Base-by-base conservation (phyloP, 164 flowering plant genomes). In the Dillenia suffruticosa region DNA sequence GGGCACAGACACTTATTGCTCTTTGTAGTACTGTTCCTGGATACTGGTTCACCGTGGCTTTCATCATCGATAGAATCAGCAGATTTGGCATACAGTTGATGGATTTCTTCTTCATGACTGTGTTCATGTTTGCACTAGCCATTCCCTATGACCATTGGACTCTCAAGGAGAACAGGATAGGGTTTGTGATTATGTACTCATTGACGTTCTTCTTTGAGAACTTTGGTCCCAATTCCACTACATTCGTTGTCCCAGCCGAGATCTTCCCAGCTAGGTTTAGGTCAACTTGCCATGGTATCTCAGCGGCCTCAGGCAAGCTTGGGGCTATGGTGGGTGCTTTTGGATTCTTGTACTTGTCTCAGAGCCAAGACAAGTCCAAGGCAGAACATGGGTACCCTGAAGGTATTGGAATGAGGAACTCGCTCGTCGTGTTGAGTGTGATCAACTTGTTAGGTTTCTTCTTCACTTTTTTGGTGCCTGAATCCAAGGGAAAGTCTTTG, bases 101-200 rank as follows among this genome's bases (percentile, higher is more conserved):
- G 59, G 70, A 64, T 12, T 67, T 67, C 48, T 60, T 60, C 59
- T 67, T 67, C 64, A 67, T 67, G 70, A 67, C 70, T 9, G 64
- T 67, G 16, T 67, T 67, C 59, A 67, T 67, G 70, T 61, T 67
- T 16, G 70, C 64, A 12, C 32, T 67, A 1, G 70, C 70, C 58
- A 10, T 67, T 9, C 70, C 70, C 10, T 67, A 67, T 16, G 9
- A 67, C 56, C 70, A 67, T 45, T 67, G 70, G 70, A 59, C 58
- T 12, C 9, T 24, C 32, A 46, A 47, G 54, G 70, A 61, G 15
- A 53, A 67, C 54, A n/a, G 64, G 26, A 67, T 67, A 46, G 70
- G 70, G 12, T 67, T 67, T 43, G 64, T 67, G 16, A 9, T 67
- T 11, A 67, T 67, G 54, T 65, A 65, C 45, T 52, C 68, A 3